Evolutionary conservation across 345 rosid species (phyloP), one percentile per base, ranked within the genome.

Genomic region (Punica granatum): DNA sequence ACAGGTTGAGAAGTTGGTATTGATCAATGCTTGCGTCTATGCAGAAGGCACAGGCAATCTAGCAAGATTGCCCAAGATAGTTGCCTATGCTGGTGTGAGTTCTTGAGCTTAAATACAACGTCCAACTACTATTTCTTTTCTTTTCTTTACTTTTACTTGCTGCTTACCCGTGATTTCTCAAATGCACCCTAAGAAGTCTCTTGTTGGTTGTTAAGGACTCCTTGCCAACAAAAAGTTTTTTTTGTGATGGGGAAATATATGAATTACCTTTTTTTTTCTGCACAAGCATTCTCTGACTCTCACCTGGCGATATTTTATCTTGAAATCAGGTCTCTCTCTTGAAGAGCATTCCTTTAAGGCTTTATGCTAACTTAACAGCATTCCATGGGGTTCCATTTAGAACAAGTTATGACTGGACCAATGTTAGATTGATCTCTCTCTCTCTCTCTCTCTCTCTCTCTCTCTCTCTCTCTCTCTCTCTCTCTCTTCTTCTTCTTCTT

Each of bases 61-160:
- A 19, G 86, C 92, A 33, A 84, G 74, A 51, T 74, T 89, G 69
- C 98, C 98, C 25, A 72, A 59, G 66, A 39, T 63, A 16, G 43
- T 89, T n/a, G 90, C 98, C 71, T 89, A 89, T 65, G 96, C 92
- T 48, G 93, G 98, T 84, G 98, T 91, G 65, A 18, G 80, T 79
- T 70, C 51, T 32, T 43, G 43, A 33, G 26, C 48, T 43, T 34
- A 48, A 26, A 46, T 18, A 8, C 28, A 25, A 16, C 26, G 41
- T 56, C 33, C 25, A 11, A 28, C 28, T 19, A n/a, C 12, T 56
- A 9, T 11, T 10, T 9, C 18, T 56, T 56, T 10, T 56, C 30
- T 56, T 56, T 30, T 26, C 61, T 10, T 23, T 26, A 4, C 19
- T 56, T 7, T 13, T 54, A 11, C 10, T 23, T 5, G 26, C 0